Conservation (phyloP, 306 rosid species). For the Cicer pinnatifidum region DNA sequence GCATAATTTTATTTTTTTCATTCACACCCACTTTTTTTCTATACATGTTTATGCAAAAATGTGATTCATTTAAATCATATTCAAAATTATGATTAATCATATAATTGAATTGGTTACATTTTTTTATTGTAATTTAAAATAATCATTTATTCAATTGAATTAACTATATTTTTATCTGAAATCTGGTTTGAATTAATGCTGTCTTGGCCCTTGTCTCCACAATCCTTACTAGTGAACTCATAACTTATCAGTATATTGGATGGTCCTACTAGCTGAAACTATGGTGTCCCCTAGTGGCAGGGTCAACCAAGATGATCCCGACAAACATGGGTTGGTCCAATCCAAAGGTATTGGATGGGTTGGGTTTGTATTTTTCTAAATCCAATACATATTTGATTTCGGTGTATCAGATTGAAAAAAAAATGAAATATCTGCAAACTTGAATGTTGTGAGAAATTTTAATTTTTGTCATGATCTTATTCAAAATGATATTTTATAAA, state of each 20-base stretch:
- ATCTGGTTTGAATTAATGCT: not conserved
- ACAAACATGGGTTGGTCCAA: not conserved
- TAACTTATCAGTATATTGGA: not conserved
- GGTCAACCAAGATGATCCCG: not conserved
- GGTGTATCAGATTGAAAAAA: not conserved
- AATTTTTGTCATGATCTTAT: no score
- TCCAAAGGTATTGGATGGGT: not conserved
- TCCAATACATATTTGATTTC: not conserved
- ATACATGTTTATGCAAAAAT: no score
- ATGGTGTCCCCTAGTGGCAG: conserved; percentile 7
- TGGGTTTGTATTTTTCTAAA: not conserved
- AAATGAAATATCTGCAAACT: no score
- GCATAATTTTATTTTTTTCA: not conserved
- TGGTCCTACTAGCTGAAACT: conserved; percentile 23
- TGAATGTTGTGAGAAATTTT: no score
- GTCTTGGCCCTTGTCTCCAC: not conserved
- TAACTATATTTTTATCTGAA: no score
- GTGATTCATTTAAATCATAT: no score
- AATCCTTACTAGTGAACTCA: not conserved
- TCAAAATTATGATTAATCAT: no score
- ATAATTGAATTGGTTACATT: no score
- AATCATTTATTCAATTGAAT: no score
- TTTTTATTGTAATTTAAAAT: no score
- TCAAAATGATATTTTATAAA: no score
- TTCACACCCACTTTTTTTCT: no score